Evolutionary conservation across 768 basidiomycete genomes (phyloP).

Genomic region (Suillus americanus): DNA sequence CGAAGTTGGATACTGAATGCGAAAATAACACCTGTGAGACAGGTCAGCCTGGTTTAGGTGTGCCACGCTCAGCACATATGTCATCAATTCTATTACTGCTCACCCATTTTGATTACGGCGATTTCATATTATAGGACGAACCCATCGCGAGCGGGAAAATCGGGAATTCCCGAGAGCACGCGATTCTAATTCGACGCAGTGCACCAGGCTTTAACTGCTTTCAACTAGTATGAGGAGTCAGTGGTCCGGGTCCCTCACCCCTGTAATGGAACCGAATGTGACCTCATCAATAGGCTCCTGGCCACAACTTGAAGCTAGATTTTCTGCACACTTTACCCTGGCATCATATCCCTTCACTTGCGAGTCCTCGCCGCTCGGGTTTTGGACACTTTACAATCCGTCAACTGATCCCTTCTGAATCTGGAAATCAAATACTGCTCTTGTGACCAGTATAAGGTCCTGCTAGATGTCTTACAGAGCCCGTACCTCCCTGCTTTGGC

Average conservation of each 20-base stretch:
- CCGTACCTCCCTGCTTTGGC: neutral
- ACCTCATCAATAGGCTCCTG: neutral
- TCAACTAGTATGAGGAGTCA: neutral
- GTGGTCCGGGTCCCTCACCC: neutral
- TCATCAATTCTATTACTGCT: neutral
- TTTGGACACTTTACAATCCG: neutral
- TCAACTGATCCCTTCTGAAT: neutral
- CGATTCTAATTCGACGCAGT: neutral
- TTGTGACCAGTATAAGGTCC: neutral
- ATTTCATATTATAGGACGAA: neutral
- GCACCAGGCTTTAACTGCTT: too few species aligned
- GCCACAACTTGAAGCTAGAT: neutral
- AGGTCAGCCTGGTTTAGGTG: neutral
- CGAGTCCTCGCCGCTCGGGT: neutral
- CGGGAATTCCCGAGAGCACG: neutral
- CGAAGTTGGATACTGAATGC: neutral
- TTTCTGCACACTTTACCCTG: neutral
- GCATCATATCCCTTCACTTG: neutral
- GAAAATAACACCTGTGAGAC: neutral
- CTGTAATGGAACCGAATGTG: too few species aligned
- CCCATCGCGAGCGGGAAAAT: neutral
- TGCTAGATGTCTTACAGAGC: neutral
- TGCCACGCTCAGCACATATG: neutral
- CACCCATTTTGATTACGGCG: neutral
- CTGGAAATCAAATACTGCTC: neutral